Base-by-base conservation (phyloP, 2,329 filamentous ascomycete species). In the Cladosporium cucumerinum region DNA sequence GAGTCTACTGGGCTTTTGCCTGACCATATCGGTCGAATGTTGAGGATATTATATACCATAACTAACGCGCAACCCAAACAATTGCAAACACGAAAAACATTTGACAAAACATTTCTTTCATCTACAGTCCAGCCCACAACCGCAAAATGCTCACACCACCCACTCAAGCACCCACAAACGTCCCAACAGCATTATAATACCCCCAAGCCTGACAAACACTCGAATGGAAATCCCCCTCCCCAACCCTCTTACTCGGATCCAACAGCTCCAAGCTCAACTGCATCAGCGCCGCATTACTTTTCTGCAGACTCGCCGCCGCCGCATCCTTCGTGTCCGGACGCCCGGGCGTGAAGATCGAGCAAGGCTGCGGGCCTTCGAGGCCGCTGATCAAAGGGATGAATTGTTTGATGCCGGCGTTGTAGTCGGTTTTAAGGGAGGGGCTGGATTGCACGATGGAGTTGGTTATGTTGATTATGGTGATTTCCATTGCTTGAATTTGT, bases 191-290 rank as follows among this genome's bases (percentile, higher is more conserved):
- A 52, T 61, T 61, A 32, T 51, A 61, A 14, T 34, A 61, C 18
- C 30, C 58, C 58, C 58, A 61, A 52, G 58, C 58, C 58, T 51
- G 43, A 28, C 58, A 61, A 52, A 61, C 58, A 61, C 51, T 46
- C 16, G 58, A 28, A 52, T 61, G 58, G 14, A 61, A 61, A 25
- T 32, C 58, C 1, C 58, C 58, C 18, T 61, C 28, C 5, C n/a
- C 58, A 14, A 61, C 58, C 43, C 36, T 61, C 3, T 52, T 61
- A 18, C 26, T n/a, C 58, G 58, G 43, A 36, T 61, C 30, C 43
- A 61, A 26, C 28, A 61, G 12, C 34, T 52, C 58, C 58, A 61
- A 26, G 3, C 39, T 49, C 58, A 61, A 36, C 43, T 12, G 1
- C 58, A 61, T 61, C 18, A 61, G 46, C 28, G 58, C 43, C 43